phyloP scores from a whole-genome alignment of 352 stramenopile genomes.

The Globisporangium lucens region DNA sequence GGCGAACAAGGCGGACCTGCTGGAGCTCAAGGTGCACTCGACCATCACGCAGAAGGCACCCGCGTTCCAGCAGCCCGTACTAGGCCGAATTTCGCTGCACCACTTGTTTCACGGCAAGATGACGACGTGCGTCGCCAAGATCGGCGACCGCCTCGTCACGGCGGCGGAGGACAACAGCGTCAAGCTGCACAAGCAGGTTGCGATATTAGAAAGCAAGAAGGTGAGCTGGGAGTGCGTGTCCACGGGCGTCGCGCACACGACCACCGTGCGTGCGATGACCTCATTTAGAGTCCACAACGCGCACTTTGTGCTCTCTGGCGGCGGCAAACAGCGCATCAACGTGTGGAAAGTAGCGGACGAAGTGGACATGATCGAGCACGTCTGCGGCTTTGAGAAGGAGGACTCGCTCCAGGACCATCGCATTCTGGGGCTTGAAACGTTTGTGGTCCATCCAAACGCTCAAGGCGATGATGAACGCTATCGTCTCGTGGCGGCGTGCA shows the following conservation, averaged over 20 bases:
- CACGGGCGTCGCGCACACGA: conserved; percentile 72
- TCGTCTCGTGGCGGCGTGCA: conserved; percentile 60
- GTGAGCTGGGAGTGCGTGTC: conserved; percentile 44
- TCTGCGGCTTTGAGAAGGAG: conserved; percentile 59
- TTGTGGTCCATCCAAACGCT: conserved; percentile 25
- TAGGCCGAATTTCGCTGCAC: conserved; percentile 49
- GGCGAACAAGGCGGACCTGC: conserved; percentile 40
- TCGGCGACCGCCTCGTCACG: conserved; percentile 57
- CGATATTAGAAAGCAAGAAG: background rate
- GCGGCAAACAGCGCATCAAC: conserved; percentile 81
- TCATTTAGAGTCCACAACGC: conserved; percentile 33
- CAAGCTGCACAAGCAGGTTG: conserved; percentile 50
- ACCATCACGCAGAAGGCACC: conserved; percentile 20
- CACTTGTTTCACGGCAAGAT: conserved; percentile 74
- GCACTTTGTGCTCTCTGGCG: conserved; percentile 64
- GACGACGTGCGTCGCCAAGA: conserved; percentile 55
- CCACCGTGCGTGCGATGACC: conserved; percentile 67
- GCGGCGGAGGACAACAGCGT: conserved; percentile 82
- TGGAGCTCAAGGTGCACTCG: conserved; percentile 70
- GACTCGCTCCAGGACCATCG: conserved; percentile 76
- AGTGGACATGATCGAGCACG: conserved; percentile 41
- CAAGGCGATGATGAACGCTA: conserved; percentile 22
- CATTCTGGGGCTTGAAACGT: conserved; percentile 71
- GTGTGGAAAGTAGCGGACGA: conserved; percentile 53
- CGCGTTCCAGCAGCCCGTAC: background rate